A percentile compares a stretch with the other conserved stretches of the same genome.
phyloP scores from a whole-genome alignment of 768 basidiomycete species.

The Boletellus ananas region DNA sequence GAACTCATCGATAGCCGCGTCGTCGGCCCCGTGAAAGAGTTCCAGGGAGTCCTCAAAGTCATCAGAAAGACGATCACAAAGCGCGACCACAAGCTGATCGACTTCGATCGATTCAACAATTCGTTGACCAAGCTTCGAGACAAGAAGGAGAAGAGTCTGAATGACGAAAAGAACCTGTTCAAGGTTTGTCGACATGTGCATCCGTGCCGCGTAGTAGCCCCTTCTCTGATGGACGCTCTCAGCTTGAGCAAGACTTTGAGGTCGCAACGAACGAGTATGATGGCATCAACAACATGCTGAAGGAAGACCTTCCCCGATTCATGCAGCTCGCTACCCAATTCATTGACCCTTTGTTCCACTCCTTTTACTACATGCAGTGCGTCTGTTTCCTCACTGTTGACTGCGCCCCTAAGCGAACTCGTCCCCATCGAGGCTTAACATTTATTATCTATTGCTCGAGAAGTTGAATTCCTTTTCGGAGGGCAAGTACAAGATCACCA shows the following conservation, averaged over 20 bases:
- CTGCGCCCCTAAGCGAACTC: neutral
- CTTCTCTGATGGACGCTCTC: neutral
- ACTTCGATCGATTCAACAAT: slow-evolving; percentile 96
- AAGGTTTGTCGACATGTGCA: slow-evolving; percentile 51
- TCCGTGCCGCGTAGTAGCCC: neutral
- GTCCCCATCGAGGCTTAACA: slow-evolving; percentile 62
- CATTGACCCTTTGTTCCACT: slow-evolving; percentile 96
- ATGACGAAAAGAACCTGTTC: slow-evolving; percentile 95
- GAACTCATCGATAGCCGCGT: slow-evolving; percentile 91
- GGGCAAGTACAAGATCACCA: slow-evolving; percentile 70
- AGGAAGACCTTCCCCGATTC: slow-evolving; percentile 92
- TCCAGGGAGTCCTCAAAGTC: slow-evolving; percentile 79
- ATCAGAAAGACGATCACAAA: slow-evolving; percentile 95
- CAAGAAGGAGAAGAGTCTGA: slow-evolving; percentile 96
- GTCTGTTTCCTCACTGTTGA: slow-evolving; percentile 31
- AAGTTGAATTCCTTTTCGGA: slow-evolving; percentile 87
- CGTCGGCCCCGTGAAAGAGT: slow-evolving; percentile 81
- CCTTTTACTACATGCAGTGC: slow-evolving; percentile 99
- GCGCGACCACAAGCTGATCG: slow-evolving; percentile 94
- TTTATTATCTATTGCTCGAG: slow-evolving; percentile 92
- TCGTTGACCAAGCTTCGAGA: slow-evolving; percentile 92
- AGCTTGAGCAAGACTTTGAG: slow-evolving; percentile 97
- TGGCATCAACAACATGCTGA: slow-evolving; percentile 84
- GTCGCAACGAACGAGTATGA: slow-evolving; percentile 90
- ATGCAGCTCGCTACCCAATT: slow-evolving; percentile 83